Evolutionary conservation across 2,329 filamentous ascomycete genomes (phyloP).

Genomic region (Davidsoniella australis): DNA sequence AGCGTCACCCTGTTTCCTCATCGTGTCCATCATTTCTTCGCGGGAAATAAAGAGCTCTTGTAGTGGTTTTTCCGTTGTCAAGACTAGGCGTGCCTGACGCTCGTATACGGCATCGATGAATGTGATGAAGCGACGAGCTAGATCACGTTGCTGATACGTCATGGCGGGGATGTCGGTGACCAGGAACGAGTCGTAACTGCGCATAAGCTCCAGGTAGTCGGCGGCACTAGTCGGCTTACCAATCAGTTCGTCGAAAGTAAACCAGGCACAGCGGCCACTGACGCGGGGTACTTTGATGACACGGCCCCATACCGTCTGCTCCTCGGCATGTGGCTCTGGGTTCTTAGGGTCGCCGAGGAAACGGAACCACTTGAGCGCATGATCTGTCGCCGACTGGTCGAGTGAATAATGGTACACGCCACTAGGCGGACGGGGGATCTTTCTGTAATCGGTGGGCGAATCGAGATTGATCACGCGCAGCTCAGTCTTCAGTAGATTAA

Average conservation of each 20-base stretch:
- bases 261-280: conserved; percentile 75
- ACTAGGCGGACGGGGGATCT: conserved; percentile 81
- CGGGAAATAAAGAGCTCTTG: conserved; percentile 70
- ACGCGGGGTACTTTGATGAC: conserved; percentile 76
- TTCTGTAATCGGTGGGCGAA: conserved; percentile 90
- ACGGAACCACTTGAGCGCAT: conserved; percentile 88
- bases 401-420: conserved; percentile 88
- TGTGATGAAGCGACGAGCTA: conserved; percentile 86
- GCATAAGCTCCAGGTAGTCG: conserved; percentile 83
- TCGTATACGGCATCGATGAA: conserved; percentile 97
- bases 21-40: conserved; percentile 46
- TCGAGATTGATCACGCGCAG: conserved; percentile 88
- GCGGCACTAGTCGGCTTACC: conserved; percentile 77
- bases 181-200: conserved; percentile 82
- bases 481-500: conserved; percentile 70
- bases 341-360: conserved; percentile 77
- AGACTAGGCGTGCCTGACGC: conserved; percentile 76
- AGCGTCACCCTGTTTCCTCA: conserved; percentile 30
- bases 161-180: conserved; percentile 84
- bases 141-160: conserved; percentile 70
- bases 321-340: conserved; percentile 56
- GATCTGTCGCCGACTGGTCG: conserved; percentile 56
- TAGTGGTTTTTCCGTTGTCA: conserved; percentile 76
- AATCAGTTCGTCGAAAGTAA: conserved; percentile 85
- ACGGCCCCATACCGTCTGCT: conserved; percentile 80